Base-by-base conservation (phyloP, 805 yeast species). In the Wickerhamia fluorescens region DNA sequence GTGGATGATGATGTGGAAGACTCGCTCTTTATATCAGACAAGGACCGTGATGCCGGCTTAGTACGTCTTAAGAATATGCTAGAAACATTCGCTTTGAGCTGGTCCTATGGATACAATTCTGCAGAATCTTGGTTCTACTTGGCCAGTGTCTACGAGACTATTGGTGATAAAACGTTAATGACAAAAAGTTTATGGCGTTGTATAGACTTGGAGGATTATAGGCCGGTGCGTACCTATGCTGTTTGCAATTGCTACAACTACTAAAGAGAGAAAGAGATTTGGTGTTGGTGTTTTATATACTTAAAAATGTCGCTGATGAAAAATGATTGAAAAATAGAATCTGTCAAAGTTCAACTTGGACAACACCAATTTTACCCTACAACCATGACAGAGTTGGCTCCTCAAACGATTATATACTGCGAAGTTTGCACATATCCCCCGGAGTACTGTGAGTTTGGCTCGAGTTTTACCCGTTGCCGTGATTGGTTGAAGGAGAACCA, bases 381-480 rank as follows among this genome's bases (percentile, higher is more conserved):
- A 8, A 35, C 16, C 12, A 56, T 56, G 58, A 30, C 60, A 12
- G 57, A 55, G 38, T 40, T 54, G 13, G 32, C 21, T 7, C 58
- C 68, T n/a, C 50, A 36, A 32, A 13, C 36, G 8, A 72, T 78
- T 13, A 47, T 69, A 10, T 85, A 85, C 58, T 85, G 95, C 52
- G 86, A 75, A 4, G 71, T 84, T 9, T 85, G 95, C 51, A 59
- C 85, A 2, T 78, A 71, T 49, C 95, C 95, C n/a, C 85, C 85
- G 4, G 95, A 73, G 56, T 88, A 78, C 59, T 88, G 97, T 61
- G 96, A 89, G 51, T 88, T 88, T 50, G 92, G 95, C 8, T 83
- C 81, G 25, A 61, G 77, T 16, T 68, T 83, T 55, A 79, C 78
- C 49, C 75, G 84, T 49, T 88, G 97, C 60, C 85, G 82, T 45